A percentile compares a stretch with the other conserved stretches of the same genome.
Evolutionary conservation across 441 rosid species (phyloP).

Genomic region (Brassica hybrid): DNA sequence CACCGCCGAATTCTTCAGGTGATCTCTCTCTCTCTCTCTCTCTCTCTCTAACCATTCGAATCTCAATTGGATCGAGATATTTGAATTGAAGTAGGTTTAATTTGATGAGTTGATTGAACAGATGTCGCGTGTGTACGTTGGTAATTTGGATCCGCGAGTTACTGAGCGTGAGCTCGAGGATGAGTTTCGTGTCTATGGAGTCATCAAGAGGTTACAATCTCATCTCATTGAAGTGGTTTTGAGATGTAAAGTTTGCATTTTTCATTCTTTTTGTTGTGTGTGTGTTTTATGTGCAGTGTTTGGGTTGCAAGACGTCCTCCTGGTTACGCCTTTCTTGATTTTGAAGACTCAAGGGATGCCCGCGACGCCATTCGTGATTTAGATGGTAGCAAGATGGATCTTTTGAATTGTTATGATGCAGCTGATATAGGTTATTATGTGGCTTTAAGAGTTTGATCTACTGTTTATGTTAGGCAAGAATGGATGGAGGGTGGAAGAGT

Average conservation of each 20-base stretch:
- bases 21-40: not conserved
- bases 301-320: conserved; percentile 84
- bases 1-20: conserved; percentile 22
- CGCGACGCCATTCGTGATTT: conserved; percentile 69
- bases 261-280: not conserved
- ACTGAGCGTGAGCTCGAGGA: conserved; percentile 77
- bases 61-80: conserved; percentile 8
- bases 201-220: conserved; percentile 52
- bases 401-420: not conserved
- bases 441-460: not conserved
- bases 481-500: too few species aligned
- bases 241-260: not conserved
- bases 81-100: not conserved
- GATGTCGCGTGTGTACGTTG: conserved; percentile 74
- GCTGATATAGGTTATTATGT: not conserved
- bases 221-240: not conserved
- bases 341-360: conserved; percentile 71
- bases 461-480: conserved; percentile 18
- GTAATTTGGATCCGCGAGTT: conserved; percentile 68
- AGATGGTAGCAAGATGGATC: conserved; percentile 46
- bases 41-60: not conserved
- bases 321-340: conserved; percentile 71
- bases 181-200: conserved; percentile 66
- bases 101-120: not conserved
- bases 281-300: conserved; percentile 46